Percentiles rank a stretch among this genome's conserved stretches.
Conservation (phyloP, 2,329 filamentous ascomycete species). For the Ophiognomonia clavigignenti-juglandacearum region DNA sequence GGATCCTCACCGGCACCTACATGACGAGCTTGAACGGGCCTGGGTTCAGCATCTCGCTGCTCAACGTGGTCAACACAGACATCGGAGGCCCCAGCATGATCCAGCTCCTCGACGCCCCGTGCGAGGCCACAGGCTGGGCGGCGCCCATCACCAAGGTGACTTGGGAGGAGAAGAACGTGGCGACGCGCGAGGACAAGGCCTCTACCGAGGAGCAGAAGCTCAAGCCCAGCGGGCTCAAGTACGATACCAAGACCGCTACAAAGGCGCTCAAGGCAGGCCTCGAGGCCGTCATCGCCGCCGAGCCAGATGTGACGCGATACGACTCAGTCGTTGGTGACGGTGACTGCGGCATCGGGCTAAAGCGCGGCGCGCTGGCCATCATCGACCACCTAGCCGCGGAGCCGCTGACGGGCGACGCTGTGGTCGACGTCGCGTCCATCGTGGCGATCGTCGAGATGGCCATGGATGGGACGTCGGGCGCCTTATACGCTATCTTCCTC, state of each 20-base stretch:
- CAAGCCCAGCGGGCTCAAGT: constrained; percentile 43
- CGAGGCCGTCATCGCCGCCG: constrained; percentile 57
- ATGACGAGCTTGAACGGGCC: constrained; percentile 76
- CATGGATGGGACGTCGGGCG: constrained; percentile 61
- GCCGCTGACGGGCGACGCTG: constrained; percentile 45
- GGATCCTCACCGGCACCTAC: constrained; percentile 65
- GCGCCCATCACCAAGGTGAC: constrained; percentile 57
- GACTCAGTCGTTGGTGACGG: constrained; percentile 86
- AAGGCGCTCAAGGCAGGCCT: constrained; percentile 53
- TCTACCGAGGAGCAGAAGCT: constrained; percentile 25
- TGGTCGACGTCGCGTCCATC: constrained; percentile 47
- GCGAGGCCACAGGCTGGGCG: constrained; percentile 67
- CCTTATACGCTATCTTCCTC: constrained; percentile 75
- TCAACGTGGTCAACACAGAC: constrained; percentile 58
- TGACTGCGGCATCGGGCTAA: constrained; percentile 82
- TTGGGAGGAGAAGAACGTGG: constrained; percentile 54
- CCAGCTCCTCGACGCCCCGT: constrained; percentile 64
- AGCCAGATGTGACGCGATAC: constrained; percentile 67
- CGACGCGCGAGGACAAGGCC: constrained; percentile 36
- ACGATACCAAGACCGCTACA: constrained; percentile 47
- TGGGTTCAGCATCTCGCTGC: constrained; percentile 68
- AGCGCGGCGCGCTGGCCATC: constrained; percentile 70
- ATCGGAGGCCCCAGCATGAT: constrained; percentile 59
- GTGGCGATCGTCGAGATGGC: constrained; percentile 49
- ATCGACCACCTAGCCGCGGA: constrained; percentile 42